Percentiles rank a stretch among this genome's conserved stretches.
These are phyloP conservation scores for Kockiozyma suomiensis DNA, from an alignment of 805 yeast genomes.

Conservation along the genomic window DNA sequence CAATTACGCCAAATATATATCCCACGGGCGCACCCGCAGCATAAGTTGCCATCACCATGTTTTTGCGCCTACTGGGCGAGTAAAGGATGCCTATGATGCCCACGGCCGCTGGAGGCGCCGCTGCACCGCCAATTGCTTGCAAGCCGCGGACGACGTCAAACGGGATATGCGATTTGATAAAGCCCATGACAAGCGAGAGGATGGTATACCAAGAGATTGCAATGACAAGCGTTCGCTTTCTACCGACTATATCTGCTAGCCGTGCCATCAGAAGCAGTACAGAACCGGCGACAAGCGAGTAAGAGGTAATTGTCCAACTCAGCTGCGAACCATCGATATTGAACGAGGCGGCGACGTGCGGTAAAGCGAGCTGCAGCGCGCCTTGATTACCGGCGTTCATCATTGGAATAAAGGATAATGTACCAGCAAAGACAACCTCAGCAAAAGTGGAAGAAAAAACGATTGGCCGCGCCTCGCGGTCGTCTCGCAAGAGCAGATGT, in stretches of 20 bases:
- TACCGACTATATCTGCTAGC: slow-evolving; percentile 52
- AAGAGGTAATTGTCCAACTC: slow-evolving; percentile 51
- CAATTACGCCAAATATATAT: slow-evolving; percentile 47
- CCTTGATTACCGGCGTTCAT: slow-evolving; percentile 47
- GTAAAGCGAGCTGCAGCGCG: slow-evolving; percentile 45
- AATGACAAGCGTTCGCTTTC: slow-evolving; percentile 46
- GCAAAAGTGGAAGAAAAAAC: slow-evolving; percentile 46
- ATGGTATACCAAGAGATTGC: slow-evolving; percentile 44
- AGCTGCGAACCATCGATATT: slow-evolving; percentile 47
- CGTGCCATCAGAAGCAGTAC: slow-evolving; percentile 50
- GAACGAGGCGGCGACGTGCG: slow-evolving; percentile 44
- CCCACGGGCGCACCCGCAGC: slow-evolving; percentile 56
- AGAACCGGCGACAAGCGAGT: slow-evolving; percentile 49
- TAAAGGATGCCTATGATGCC: slow-evolving; percentile 49
- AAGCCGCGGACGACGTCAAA: slow-evolving; percentile 50
- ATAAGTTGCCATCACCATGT: slow-evolving; percentile 41
- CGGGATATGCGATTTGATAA: slow-evolving; percentile 39
- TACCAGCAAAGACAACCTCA: slow-evolving; percentile 43
- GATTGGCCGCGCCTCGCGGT: not conserved
- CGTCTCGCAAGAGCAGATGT: no score
- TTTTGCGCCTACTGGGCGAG: slow-evolving; percentile 21
- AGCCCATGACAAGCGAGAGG: slow-evolving; percentile 44
- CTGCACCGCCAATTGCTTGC: slow-evolving; percentile 49
- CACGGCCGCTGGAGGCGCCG: slow-evolving; percentile 52
- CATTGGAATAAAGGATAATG: slow-evolving; percentile 48